A percentile compares a stretch with the other conserved stretches of the same genome.
These are phyloP conservation scores for Bruguiera sexangula DNA, from an alignment of 345 rosid species.

Conservation along the genomic window DNA sequence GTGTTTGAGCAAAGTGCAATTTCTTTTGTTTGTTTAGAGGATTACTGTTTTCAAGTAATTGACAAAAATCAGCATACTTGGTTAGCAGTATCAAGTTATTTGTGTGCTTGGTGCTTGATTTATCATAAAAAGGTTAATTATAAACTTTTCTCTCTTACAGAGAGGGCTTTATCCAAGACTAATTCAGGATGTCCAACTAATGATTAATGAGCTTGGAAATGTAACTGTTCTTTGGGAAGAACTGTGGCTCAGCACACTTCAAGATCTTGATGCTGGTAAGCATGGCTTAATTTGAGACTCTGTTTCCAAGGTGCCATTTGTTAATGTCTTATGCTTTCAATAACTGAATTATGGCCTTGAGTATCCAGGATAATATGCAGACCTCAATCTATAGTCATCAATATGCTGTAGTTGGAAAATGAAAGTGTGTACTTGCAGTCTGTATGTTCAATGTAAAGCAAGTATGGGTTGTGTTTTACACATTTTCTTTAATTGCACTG, in stretches of 20 bases:
- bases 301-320: too few relatives aligned
- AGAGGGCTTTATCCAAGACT: slow-evolving; percentile 73
- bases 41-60: too few relatives aligned
- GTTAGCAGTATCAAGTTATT: too few relatives aligned
- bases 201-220: slow-evolving; percentile 85
- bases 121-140: slow-evolving; percentile 4
- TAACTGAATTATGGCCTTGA: neutral
- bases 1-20: too few relatives aligned
- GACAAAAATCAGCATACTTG: too few relatives aligned
- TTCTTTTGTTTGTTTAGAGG: too few relatives aligned
- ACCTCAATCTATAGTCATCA: slow-evolving; percentile 2
- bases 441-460: neutral
- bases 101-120: too few relatives aligned
- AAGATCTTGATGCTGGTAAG: slow-evolving; percentile 90
- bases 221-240: slow-evolving; percentile 98
- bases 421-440: neutral
- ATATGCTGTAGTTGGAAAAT: slow-evolving; percentile 8
- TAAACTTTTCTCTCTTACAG: slow-evolving; percentile 46
- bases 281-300: slow-evolving; percentile 4
- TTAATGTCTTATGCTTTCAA: neutral
- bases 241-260: slow-evolving; percentile 94
- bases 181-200: slow-evolving; percentile 87
- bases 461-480: neutral
- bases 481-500: neutral
- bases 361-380: neutral